Percentiles rank a stretch among this genome's conserved stretches.
These are phyloP conservation scores for Phytophthora cajani DNA, from an alignment of 352 stramenopile genomes.

Conservation along the genomic window DNA sequence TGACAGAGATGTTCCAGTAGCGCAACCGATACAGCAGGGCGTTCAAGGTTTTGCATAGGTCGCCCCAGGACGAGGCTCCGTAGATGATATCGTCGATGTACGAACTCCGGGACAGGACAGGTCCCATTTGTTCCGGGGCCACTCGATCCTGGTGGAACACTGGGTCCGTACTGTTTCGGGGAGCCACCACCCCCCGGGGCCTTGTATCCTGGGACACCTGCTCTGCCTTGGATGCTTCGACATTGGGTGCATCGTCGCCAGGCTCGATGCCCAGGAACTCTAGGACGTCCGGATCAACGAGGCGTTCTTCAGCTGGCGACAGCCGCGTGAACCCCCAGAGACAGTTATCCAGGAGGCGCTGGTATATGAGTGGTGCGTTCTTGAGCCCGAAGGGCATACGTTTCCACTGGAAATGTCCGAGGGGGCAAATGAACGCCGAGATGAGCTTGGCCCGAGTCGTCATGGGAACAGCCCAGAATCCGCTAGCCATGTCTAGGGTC, in stretches of 20 bases:
- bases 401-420: constrained; percentile 29
- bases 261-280: neutral
- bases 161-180: constrained; percentile 2
- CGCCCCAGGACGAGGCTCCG: constrained; percentile 6
- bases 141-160: constrained; percentile 18
- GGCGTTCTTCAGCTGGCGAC: neutral
- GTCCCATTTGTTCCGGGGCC: constrained; percentile 14
- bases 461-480: constrained; percentile 4
- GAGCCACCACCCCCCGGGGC: neutral
- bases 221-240: neutral
- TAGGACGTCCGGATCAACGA: constrained; percentile 10
- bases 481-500: constrained; percentile 4
- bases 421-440: constrained; percentile 27
- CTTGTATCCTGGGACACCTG: neutral
- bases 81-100: constrained; percentile 40
- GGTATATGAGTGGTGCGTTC: constrained; percentile 7
- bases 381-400: constrained; percentile 7
- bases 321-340: constrained; percentile 14
- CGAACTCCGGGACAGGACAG: constrained; percentile 14
- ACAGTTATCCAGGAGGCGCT: constrained; percentile 13
- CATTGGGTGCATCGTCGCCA: neutral
- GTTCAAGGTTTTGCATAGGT: constrained; percentile 17
- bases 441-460: constrained; percentile 17
- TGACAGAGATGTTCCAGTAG: constrained; percentile 34
- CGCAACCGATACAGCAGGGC: constrained; percentile 10